Evolutionary conservation across 2,329 filamentous ascomycete species (phyloP).

Genomic region (Talaromyces sp.): DNA sequence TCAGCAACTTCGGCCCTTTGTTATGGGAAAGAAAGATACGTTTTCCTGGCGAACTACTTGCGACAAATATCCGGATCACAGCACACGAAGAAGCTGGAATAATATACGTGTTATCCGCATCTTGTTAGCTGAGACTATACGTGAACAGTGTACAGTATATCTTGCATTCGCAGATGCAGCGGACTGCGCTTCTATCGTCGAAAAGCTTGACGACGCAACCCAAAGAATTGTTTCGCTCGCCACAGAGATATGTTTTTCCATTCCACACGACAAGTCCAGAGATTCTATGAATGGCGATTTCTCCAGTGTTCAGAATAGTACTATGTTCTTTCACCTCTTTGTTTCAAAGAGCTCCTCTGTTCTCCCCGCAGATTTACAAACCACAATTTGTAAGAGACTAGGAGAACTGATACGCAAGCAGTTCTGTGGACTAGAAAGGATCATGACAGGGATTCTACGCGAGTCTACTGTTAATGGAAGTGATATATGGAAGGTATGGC

Average conservation of each 20-base stretch:
- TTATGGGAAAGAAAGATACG: background rate
- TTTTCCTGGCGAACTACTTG: background rate
- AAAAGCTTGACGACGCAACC: background rate
- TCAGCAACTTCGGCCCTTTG: background rate
- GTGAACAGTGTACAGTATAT: slow-evolving; percentile 5
- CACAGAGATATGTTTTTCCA: slow-evolving; percentile 5
- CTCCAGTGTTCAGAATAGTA: slow-evolving; percentile 5
- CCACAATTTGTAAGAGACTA: background rate
- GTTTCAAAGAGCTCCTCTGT: background rate
- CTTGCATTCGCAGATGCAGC: background rate
- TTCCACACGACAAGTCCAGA: too few relatives aligned
- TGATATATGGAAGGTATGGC: slow-evolving; percentile 10
- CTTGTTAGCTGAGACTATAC: slow-evolving; percentile 7
- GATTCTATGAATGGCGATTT: background rate
- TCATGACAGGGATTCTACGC: slow-evolving; percentile 4
- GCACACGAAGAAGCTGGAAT: slow-evolving; percentile 9
- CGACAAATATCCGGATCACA: slow-evolving; percentile 4
- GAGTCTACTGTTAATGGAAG: background rate
- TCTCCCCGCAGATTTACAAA: background rate
- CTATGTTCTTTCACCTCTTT: slow-evolving; percentile 8
- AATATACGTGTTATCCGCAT: slow-evolving; percentile 7
- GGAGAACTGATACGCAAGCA: background rate
- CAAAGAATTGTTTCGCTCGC: background rate
- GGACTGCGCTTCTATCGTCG: background rate
- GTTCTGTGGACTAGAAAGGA: slow-evolving; percentile 3